Evolutionary conservation across 1,284 basidiomycete species (phyloP).

Genomic region (Cystobasidium pallidum): DNA sequence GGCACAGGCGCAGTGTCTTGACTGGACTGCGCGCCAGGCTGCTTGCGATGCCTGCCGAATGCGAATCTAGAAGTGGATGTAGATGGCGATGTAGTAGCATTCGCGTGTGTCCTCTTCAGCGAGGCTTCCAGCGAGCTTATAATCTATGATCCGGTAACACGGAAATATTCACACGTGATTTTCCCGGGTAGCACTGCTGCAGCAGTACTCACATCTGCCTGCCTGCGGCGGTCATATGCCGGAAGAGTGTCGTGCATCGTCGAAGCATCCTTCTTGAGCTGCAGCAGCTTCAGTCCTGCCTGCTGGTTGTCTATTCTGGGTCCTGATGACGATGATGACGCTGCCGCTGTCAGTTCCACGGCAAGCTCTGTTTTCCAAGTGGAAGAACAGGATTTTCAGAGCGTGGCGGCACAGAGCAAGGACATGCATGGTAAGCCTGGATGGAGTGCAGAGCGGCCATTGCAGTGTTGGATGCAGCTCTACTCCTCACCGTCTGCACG

Average conservation of each 20-base stretch:
- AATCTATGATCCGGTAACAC: neutral
- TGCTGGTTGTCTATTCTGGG: neutral
- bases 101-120: neutral
- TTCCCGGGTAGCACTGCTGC: too few species aligned
- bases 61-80: neutral
- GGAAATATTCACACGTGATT: neutral
- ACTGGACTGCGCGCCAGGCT: neutral
- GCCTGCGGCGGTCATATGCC: slow-evolving; percentile 7
- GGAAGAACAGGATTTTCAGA: neutral
- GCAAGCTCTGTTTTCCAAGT: neutral
- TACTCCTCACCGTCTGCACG: slow-evolving; percentile 23
- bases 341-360: slow-evolving; percentile 4
- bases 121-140: neutral
- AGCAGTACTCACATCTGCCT: neutral
- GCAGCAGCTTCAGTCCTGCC: neutral
- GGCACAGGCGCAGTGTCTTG: neutral
- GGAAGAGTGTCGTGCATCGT: neutral
- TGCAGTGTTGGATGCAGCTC: neutral
- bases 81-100: neutral
- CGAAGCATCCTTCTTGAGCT: slow-evolving; percentile 13
- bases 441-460: neutral
- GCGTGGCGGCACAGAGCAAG: neutral
- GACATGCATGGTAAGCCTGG: neutral
- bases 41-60: neutral
- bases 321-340: too few species aligned